Evolutionary conservation across 768 basidiomycete species (phyloP).

Genomic region (Xerocomellus dryophilus): DNA sequence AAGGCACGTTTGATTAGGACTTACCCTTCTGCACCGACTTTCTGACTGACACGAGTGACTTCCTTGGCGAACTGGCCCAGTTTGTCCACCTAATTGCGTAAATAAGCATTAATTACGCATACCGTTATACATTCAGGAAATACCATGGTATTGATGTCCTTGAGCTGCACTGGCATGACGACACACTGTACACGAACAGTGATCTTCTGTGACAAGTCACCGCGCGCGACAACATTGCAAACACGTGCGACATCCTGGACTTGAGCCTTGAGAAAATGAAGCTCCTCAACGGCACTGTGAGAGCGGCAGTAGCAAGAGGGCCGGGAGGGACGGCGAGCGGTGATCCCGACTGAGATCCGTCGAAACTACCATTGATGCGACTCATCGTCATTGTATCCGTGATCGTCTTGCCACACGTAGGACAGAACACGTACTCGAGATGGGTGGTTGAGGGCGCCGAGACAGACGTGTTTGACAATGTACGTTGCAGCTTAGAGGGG

Average conservation of each 20-base stretch:
- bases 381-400: constrained; percentile 42
- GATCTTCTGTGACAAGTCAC: constrained; percentile 76
- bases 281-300: constrained; percentile 71
- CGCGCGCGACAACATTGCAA: constrained; percentile 74
- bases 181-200: constrained; percentile 77
- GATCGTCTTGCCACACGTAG: constrained; percentile 52
- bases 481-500: constrained; percentile 31
- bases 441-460: constrained; percentile 47
- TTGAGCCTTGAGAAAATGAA: constrained; percentile 76
- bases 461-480: constrained; percentile 32
- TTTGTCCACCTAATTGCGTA: constrained; percentile 49
- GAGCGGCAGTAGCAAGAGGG: constrained; percentile 52
- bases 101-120: constrained; percentile 12
- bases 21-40: constrained; percentile 82
- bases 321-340: constrained; percentile 52
- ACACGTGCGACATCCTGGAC: constrained; percentile 80
- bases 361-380: constrained; percentile 24
- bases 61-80: constrained; percentile 88
- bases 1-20: constrained; percentile 14
- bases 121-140: not conserved
- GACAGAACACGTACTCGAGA: constrained; percentile 44
- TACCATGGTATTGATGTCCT: constrained; percentile 71
- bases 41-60: constrained; percentile 80
- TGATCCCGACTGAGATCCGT: constrained; percentile 32
- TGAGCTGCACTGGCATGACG: constrained; percentile 77